Evolutionary conservation across 2,329 filamentous ascomycete genomes (phyloP).

Genomic region (Aspergillus fructus): DNA sequence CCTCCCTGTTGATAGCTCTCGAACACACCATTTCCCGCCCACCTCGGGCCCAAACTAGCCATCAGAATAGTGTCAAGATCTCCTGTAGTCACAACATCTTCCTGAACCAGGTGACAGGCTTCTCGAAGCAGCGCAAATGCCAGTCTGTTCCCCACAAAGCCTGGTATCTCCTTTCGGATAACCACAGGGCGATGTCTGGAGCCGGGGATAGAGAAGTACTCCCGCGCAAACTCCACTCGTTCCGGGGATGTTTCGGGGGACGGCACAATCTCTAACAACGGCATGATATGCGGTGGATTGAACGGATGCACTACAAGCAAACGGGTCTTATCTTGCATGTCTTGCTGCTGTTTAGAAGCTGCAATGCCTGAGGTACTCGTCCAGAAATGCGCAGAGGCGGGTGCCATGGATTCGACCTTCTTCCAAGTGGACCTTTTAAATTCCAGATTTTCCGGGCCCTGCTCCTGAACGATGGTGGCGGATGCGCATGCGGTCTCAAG

Average conservation of each 20-base stretch:
- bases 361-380: constrained; percentile 59
- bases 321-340: constrained; percentile 45
- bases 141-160: constrained; percentile 60
- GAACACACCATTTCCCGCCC: constrained; percentile 58
- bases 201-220: constrained; percentile 39
- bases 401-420: constrained; percentile 49
- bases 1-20: constrained; percentile 61
- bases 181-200: constrained; percentile 45
- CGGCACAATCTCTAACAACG: constrained; percentile 59
- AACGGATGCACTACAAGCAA: constrained; percentile 61
- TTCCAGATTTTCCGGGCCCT: constrained; percentile 54
- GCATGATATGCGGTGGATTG: constrained; percentile 63
- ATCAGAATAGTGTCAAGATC: constrained; percentile 56
- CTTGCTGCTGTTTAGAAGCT: constrained; percentile 48
- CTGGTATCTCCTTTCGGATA: constrained; percentile 52
- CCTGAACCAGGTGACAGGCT: constrained; percentile 54
- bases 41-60: constrained; percentile 54
- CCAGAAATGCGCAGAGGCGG: constrained; percentile 52
- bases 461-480: constrained; percentile 59
- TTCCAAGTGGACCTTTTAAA: constrained; percentile 56
- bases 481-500: constrained; percentile 19
- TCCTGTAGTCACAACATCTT: constrained; percentile 52
- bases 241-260: constrained; percentile 41
- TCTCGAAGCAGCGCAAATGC: constrained; percentile 58
- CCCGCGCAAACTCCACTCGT: constrained; percentile 26